Conservation (phyloP, 768 basidiomycete species). For the Plicaturopsis crispa region DNA sequence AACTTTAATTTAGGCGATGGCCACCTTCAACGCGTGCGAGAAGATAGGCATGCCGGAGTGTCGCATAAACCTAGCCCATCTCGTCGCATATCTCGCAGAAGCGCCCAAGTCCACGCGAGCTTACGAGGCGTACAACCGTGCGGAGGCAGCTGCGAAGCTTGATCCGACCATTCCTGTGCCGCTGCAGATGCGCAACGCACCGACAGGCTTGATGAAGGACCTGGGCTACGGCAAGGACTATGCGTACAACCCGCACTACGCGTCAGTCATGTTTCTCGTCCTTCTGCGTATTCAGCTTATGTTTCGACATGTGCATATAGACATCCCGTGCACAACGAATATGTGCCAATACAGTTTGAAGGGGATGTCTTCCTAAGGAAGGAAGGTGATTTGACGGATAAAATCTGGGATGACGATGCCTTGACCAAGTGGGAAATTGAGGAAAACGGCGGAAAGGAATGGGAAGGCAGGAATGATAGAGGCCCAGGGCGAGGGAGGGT, state of each 20-base stretch:
- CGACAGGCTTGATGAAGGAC: conserved; percentile 62
- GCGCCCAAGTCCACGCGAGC: conserved; percentile 76
- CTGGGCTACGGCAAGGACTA: conserved; percentile 64
- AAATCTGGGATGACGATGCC: conserved; percentile 54
- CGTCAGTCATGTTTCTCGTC: conserved; percentile 30
- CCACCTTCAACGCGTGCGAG: conserved; percentile 59
- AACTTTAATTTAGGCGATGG: conserved; percentile 55
- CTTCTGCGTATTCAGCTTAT: not conserved
- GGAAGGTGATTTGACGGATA: conserved; percentile 34
- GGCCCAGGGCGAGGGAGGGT: too few species aligned
- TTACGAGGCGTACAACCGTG: conserved; percentile 70
- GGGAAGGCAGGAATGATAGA: conserved; percentile 46
- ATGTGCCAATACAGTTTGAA: conserved; percentile 43
- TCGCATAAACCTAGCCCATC: conserved; percentile 70
- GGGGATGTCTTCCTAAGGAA: conserved; percentile 35
- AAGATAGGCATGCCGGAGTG: conserved; percentile 78
- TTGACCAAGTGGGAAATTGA: conserved; percentile 49
- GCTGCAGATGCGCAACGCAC: conserved; percentile 68
- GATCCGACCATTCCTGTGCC: conserved; percentile 58
- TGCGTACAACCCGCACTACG: conserved; percentile 52
- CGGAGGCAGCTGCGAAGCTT: conserved; percentile 51
- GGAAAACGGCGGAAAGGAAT: conserved; percentile 37
- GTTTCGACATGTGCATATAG: conserved; percentile 17
- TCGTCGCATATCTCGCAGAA: conserved; percentile 73
- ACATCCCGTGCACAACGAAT: conserved; percentile 62